These are phyloP conservation scores for Dunaliella primolecta DNA, from an alignment of 139 green algal species.

Conservation along the genomic window DNA sequence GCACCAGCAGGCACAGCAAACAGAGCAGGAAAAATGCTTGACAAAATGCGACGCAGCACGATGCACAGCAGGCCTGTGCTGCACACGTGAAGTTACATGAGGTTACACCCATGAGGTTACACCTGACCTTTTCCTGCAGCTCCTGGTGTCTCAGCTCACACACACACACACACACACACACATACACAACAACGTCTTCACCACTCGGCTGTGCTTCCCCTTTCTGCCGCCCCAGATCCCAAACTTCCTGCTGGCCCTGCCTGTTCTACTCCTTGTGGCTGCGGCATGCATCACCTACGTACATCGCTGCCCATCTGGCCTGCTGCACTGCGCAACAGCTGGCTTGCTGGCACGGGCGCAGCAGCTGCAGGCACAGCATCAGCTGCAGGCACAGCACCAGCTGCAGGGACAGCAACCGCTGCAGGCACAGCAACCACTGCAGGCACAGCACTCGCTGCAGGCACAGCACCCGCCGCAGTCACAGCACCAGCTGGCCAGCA, in stretches of 20 bases:
- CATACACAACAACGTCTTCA: too few relatives aligned
- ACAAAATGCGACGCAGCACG: too few relatives aligned
- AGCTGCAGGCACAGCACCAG: background rate
- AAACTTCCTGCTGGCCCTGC: slow-evolving; percentile 78
- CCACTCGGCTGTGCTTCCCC: too few relatives aligned
- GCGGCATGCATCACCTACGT: slow-evolving; percentile 38
- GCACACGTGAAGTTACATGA: too few relatives aligned
- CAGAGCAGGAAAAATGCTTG: too few relatives aligned
- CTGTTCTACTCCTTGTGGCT: slow-evolving; percentile 51
- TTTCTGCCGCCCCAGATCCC: too few relatives aligned
- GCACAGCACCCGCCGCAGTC: background rate
- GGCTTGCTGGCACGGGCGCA: background rate
- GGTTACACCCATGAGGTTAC: too few relatives aligned
- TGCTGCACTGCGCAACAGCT: slow-evolving; percentile 26
- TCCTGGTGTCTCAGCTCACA: too few relatives aligned
- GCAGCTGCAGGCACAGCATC: background rate
- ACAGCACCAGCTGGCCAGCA: background rate
- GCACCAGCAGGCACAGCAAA: too few relatives aligned
- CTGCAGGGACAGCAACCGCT: slow-evolving; percentile 3
- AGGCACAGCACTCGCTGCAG: background rate
- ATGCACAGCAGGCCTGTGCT: too few relatives aligned
- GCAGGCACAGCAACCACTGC: background rate
- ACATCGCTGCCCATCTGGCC: background rate
- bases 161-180: too few relatives aligned
- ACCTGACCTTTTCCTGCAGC: too few relatives aligned